Percentiles rank a stretch among this genome's conserved stretches.
phyloP scores from a whole-genome alignment of 2,329 filamentous ascomycete species.

The Cladophialophora bantiana region DNA sequence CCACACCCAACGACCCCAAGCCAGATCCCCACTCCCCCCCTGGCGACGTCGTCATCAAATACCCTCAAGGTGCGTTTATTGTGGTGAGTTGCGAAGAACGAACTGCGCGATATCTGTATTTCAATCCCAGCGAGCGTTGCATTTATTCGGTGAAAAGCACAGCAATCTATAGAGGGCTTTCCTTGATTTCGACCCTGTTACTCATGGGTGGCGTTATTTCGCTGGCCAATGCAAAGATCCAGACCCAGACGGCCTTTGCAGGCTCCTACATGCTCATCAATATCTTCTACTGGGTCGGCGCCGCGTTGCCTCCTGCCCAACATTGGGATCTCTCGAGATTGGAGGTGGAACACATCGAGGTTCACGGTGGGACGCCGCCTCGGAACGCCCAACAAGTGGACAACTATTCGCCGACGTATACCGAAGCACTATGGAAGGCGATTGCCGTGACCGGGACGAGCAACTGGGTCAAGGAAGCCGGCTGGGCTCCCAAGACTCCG shows the following conservation, averaged over 20 bases:
- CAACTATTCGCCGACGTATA: conserved; percentile 49
- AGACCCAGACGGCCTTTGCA: conserved; percentile 58
- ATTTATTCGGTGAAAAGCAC: conserved; percentile 52
- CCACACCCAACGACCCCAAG: conserved; percentile 51
- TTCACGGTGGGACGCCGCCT: conserved; percentile 38
- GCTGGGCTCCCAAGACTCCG: conserved; percentile 51
- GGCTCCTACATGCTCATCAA: conserved; percentile 59
- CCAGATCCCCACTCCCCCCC: conserved; percentile 45
- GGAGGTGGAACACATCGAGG: conserved; percentile 43
- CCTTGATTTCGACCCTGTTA: conserved; percentile 58
- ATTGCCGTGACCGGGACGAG: conserved; percentile 55
- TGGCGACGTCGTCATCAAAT: conserved; percentile 59
- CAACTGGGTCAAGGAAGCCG: conserved; percentile 52
- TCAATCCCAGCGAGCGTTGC: conserved; percentile 58
- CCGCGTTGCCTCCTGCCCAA: conserved; percentile 54
- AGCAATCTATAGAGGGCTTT: conserved; percentile 54
- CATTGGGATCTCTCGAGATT: conserved; percentile 60
- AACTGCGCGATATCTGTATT: conserved; percentile 59
- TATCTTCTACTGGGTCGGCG: conserved; percentile 59
- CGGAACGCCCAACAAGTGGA: conserved; percentile 45
- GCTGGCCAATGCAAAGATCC: conserved; percentile 57
- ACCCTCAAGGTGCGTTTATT: conserved; percentile 59
- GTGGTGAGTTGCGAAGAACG: conserved; percentile 59
- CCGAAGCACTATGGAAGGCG: conserved; percentile 57
- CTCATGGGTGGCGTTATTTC: conserved; percentile 62